A percentile compares a stretch with the other conserved stretches of the same genome.
phyloP scores from a whole-genome alignment of 108 stramenopile genomes.

The Fragilariopsis cylindrus region DNA sequence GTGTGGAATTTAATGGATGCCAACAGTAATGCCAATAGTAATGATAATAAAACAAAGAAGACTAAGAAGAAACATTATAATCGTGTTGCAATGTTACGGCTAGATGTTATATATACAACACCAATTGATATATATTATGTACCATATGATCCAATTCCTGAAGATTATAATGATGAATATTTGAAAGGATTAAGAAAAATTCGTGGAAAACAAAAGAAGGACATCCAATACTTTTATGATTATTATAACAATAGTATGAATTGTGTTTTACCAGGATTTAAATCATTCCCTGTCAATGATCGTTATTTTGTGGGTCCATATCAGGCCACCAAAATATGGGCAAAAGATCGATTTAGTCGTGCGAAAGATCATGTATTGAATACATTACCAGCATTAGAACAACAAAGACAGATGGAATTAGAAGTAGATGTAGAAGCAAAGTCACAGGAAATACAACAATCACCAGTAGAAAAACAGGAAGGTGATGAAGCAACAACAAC shows the following conservation, averaged over 20 bases:
- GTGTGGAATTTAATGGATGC: slow-evolving; percentile 38
- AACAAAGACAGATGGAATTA: not conserved
- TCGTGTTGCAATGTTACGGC: slow-evolving; percentile 40
- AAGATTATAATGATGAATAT: not conserved
- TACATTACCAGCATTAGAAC: not conserved
- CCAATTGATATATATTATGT: slow-evolving; percentile 32
- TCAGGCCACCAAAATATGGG: slow-evolving; percentile 54
- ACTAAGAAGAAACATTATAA: slow-evolving; percentile 7
- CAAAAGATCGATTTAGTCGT: slow-evolving; percentile 46
- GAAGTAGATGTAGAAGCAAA: not conserved
- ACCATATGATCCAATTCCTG: not conserved
- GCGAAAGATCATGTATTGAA: slow-evolving; percentile 13
- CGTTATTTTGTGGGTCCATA: slow-evolving; percentile 56
- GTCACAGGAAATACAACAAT: no score
- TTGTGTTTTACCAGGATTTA: slow-evolving; percentile 35
- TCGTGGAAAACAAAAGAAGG: not conserved
- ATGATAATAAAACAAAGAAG: no score
- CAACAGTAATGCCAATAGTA: not conserved
- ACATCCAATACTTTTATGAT: not conserved
- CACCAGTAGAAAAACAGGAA: no score
- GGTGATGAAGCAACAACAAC: not conserved
- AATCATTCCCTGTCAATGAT: slow-evolving; percentile 43
- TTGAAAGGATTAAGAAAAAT: not conserved
- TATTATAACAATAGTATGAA: slow-evolving; percentile 5
- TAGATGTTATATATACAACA: slow-evolving; percentile 42